Evolutionary conservation across 257 asterid species (phyloP).

Genomic region (Rubia yunnanensis): DNA sequence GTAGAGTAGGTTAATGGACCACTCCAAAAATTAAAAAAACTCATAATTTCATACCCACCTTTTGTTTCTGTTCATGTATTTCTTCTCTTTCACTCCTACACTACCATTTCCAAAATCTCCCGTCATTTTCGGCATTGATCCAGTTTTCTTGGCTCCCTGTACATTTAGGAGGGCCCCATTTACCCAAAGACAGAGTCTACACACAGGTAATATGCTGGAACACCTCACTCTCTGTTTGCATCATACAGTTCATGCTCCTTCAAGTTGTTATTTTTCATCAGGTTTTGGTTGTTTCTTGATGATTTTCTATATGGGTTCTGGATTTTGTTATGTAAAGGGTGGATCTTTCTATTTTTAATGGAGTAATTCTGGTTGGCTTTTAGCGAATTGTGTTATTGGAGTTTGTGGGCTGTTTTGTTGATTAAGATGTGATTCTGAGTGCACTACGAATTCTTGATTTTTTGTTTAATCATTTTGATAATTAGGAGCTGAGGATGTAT

Average conservation of each 20-base stretch:
- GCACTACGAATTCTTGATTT: not conserved
- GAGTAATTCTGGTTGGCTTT: constrained; percentile 1
- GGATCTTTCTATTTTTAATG: constrained; percentile 6
- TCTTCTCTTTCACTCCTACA: constrained; percentile 16
- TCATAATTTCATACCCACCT: not conserved
- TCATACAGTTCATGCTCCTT: not conserved
- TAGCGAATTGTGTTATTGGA: constrained; percentile 7
- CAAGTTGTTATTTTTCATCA: not conserved
- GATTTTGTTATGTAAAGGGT: constrained; percentile 1
- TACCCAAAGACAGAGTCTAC: not conserved
- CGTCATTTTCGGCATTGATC: constrained; percentile 8
- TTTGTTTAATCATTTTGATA: not conserved
- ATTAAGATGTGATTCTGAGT: constrained; percentile 7
- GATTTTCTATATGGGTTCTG: constrained; percentile 11
- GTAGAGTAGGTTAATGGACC: constrained; percentile 11
- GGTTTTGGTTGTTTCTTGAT: not conserved
- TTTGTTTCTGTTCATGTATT: constrained; percentile 9
- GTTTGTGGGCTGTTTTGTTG: not conserved
- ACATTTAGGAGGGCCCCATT: constrained; percentile 3
- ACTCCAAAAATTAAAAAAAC: not conserved
- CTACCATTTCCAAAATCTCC: constrained; percentile 6
- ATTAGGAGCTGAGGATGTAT: not conserved
- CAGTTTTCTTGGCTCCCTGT: constrained; percentile 5
- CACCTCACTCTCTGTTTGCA: not conserved
- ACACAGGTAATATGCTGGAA: constrained; percentile 4